Conservation (phyloP, 2,329 filamentous ascomycete species). For the Xylaria sp. region DNA sequence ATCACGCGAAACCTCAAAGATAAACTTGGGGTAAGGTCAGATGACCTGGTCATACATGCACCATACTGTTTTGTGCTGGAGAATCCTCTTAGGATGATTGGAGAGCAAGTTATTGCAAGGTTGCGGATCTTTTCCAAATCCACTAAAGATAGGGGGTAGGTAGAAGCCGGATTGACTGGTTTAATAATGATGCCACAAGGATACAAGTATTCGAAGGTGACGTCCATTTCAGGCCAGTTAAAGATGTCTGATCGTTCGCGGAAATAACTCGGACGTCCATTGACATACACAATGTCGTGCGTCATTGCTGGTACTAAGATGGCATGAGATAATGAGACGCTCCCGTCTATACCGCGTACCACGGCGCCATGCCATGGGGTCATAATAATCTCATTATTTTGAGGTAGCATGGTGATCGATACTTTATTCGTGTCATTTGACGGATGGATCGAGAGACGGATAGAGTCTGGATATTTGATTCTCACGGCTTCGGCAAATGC, state of each 20-base stretch:
- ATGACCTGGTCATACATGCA: constrained; percentile 12
- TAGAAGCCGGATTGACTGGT: constrained; percentile 49
- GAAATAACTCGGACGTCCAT: constrained; percentile 60
- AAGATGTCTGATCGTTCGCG: constrained; percentile 59
- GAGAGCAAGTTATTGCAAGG: constrained; percentile 62
- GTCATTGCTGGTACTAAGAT: constrained; percentile 36
- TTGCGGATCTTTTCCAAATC: constrained; percentile 58
- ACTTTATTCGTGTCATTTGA: constrained; percentile 35
- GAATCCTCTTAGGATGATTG: constrained; percentile 64
- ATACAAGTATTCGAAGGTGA: constrained; percentile 59
- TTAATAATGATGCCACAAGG: constrained; percentile 57
- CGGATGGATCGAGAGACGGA: constrained; percentile 36
- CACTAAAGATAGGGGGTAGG: constrained; percentile 54
- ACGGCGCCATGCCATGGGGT: constrained; percentile 38
- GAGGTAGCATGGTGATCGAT: constrained; percentile 35
- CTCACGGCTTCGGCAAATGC: constrained; percentile 35
- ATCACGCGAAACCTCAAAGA: constrained; percentile 7
- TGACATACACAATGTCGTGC: constrained; percentile 57
- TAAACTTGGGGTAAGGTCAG: constrained; percentile 3
- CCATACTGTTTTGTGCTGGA: constrained; percentile 9
- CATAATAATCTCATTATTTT: constrained; percentile 35
- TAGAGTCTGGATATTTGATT: constrained; percentile 28
- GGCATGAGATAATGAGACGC: constrained; percentile 35
- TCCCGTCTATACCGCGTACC: constrained; percentile 27
- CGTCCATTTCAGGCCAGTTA: constrained; percentile 55